A percentile compares a stretch with the other conserved stretches of the same genome.
Evolutionary conservation across 2,329 filamentous ascomycete species (phyloP).

Genomic region (Penicillium aurantiogriseum): DNA sequence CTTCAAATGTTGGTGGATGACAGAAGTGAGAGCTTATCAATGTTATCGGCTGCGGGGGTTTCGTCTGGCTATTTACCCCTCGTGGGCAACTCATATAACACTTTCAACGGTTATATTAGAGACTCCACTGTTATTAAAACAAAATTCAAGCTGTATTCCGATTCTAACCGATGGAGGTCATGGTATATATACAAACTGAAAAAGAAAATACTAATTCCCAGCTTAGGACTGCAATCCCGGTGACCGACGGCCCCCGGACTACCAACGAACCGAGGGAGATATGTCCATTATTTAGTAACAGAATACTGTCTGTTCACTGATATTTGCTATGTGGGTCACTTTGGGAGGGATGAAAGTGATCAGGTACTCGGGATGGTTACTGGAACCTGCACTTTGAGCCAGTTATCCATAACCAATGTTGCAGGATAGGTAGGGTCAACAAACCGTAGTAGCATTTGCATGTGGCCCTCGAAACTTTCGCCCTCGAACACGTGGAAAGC

Average conservation of each 20-base stretch:
- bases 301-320: neutral
- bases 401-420: slow-evolving; percentile 2
- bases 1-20: neutral
- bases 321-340: neutral
- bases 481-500: neutral
- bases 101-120: neutral
- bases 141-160: neutral
- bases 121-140: neutral
- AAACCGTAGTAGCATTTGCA: neutral
- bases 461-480: neutral
- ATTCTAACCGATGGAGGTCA: neutral
- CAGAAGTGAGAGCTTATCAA: slow-evolving; percentile 11
- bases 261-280: neutral
- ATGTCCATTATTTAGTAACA: neutral
- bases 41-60: slow-evolving; percentile 12
- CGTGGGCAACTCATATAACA: neutral
- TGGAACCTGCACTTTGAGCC: slow-evolving; percentile 1
- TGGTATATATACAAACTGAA: neutral
- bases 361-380: neutral
- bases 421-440: slow-evolving; percentile 2
- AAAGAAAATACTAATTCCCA: neutral
- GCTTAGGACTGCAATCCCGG: neutral
- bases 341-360: neutral
- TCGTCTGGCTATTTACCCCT: neutral
- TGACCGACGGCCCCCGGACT: neutral